Conservation (phyloP, 768 basidiomycete species). For the Lyophyllum atratum region DNA sequence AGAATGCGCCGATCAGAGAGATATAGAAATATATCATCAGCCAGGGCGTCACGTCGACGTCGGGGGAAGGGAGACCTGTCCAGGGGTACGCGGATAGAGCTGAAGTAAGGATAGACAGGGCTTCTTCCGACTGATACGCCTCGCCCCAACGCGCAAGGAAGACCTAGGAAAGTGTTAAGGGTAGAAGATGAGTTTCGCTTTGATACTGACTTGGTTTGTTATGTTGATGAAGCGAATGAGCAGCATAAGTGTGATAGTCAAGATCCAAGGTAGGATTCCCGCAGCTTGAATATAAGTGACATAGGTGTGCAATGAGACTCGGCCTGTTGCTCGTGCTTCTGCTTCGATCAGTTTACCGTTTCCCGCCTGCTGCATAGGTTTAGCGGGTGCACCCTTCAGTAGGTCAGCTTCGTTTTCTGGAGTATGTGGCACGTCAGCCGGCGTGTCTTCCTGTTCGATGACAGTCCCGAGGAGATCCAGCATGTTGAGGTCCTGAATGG, state of each 20-base stretch:
- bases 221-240: conserved; percentile 58
- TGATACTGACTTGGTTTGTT: conserved; percentile 51
- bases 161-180: conserved; percentile 38
- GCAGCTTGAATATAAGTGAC: conserved; percentile 64
- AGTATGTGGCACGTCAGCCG: conserved; percentile 17
- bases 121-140: conserved; percentile 49
- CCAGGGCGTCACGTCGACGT: conserved; percentile 65
- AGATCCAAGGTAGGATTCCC: conserved; percentile 54
- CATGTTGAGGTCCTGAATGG: conserved; percentile 46
- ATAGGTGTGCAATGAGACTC: conserved; percentile 61
- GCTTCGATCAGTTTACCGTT: conserved; percentile 61
- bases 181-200: neutral
- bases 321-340: conserved; percentile 67
- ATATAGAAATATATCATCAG: conserved; percentile 64
- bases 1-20: conserved; percentile 56
- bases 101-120: conserved; percentile 10
- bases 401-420: conserved; percentile 37
- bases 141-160: conserved; percentile 73
- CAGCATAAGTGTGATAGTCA: conserved; percentile 54
- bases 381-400: neutral
- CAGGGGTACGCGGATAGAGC: conserved; percentile 38
- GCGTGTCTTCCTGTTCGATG: conserved; percentile 48
- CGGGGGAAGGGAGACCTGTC: conserved; percentile 57
- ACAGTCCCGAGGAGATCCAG: conserved; percentile 45
- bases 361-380: conserved; percentile 5